These are phyloP conservation scores for Limonium bicolor DNA, from an alignment of 148 eudicot genomes.

Conservation along the genomic window DNA sequence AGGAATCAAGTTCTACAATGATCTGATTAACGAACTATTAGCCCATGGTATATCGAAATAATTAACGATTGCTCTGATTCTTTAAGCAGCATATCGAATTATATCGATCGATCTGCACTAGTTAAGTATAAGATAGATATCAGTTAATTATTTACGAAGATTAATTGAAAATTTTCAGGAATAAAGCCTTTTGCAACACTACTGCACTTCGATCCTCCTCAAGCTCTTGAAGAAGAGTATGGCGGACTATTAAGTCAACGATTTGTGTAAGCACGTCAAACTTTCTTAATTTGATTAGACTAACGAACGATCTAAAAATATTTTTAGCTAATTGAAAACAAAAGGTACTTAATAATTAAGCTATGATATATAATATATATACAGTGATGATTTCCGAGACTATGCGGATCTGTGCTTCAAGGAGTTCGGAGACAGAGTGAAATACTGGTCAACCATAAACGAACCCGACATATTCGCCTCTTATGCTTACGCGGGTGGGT, in stretches of 20 bases:
- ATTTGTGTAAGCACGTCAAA: conserved; percentile 3
- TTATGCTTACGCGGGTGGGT: background rate
- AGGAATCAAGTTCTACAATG: too few species aligned
- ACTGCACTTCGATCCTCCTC: conserved; percentile 7
- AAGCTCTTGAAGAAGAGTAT: conserved; percentile 7
- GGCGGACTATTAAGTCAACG: conserved; percentile 2
- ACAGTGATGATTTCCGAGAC: conserved; percentile 6
- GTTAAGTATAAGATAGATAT: too few species aligned
- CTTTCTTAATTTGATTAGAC: background rate
- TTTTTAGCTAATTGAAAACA: background rate
- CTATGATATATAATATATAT: background rate
- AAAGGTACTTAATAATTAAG: background rate
- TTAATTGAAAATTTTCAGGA: too few species aligned
- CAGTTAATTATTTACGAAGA: too few species aligned
- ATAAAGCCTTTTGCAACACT: conserved; percentile 8
- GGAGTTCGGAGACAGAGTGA: conserved; percentile 8
- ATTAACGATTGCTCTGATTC: too few species aligned
- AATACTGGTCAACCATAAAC: conserved; percentile 4
- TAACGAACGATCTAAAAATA: background rate
- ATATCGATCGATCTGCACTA: too few species aligned
- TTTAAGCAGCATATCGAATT: too few species aligned
- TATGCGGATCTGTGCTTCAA: conserved; percentile 6
- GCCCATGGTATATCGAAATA: too few species aligned
- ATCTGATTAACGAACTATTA: too few species aligned
- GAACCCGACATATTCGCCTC: background rate